A percentile compares a stretch with the other conserved stretches of the same genome.
Evolutionary conservation across 495 filamentous ascomycete genomes (phyloP).

Genomic region (Talaromyces proteolyticus): DNA sequence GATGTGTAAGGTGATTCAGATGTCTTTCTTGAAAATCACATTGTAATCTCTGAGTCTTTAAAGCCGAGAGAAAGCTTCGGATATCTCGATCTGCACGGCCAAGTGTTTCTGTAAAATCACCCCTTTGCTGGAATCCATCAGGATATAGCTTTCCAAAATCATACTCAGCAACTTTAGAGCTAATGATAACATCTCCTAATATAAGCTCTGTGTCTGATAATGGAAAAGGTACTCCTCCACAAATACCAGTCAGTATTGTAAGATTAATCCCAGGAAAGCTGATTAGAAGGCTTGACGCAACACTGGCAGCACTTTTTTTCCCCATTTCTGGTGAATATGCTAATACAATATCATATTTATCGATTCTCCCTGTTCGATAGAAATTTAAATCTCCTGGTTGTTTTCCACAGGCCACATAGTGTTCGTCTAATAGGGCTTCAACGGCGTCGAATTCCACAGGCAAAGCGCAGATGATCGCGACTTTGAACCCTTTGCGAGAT

Average conservation of each 20-base stretch:
- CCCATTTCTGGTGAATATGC: constrained; percentile 16
- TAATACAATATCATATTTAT: constrained; percentile 21
- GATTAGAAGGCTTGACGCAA: constrained; percentile 9
- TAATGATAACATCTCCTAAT: constrained; percentile 37
- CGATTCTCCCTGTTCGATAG: constrained; percentile 19
- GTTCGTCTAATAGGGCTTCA: constrained; percentile 14
- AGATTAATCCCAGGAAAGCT: constrained; percentile 17
- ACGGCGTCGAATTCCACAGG: constrained; percentile 20
- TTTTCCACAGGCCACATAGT: constrained; percentile 12
- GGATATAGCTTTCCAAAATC: constrained; percentile 22
- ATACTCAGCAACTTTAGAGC: constrained; percentile 22
- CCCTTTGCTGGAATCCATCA: constrained; percentile 13
- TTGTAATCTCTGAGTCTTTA: constrained; percentile 8
- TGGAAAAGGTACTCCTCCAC: constrained; percentile 13
- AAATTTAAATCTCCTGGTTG: constrained; percentile 14
- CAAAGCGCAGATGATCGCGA: constrained; percentile 25
- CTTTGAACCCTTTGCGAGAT: constrained; percentile 14
- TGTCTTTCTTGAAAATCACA: constrained; percentile 9
- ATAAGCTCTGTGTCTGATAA: constrained; percentile 9
- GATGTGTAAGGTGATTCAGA: not conserved
- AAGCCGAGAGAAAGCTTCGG: constrained; percentile 13
- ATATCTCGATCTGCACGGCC: constrained; percentile 18
- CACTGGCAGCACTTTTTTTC: constrained; percentile 11
- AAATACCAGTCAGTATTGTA: constrained; percentile 16
- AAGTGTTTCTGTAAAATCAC: constrained; percentile 13